Evolutionary conservation across 768 basidiomycete genomes (phyloP), one percentile per base, ranked within the genome.

Genomic region (Suillus spraguei): DNA sequence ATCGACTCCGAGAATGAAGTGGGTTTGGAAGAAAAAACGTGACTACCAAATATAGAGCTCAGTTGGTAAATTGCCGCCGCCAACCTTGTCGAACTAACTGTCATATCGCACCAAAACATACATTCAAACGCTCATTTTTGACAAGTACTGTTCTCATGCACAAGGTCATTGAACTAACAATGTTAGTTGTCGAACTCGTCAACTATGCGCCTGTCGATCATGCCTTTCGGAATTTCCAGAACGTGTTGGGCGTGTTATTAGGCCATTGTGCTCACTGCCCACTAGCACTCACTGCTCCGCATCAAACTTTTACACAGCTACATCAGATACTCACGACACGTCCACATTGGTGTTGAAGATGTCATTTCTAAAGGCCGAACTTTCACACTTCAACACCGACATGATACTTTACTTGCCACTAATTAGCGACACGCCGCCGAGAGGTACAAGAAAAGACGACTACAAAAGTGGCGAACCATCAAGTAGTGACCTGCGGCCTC

Each of bases 391-490:
- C 3, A 80, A 61, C 67, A 60, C 39, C 78, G 78, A 14, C 85
- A 83, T 62, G 82, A 85, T 49, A 76, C 76, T 0, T 74, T 90
- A 1, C 64, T 73, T 6, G 74, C 76, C 47, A 75, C 78, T 36
- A 81, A 82, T 60, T 77, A 80, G 59, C 79, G 2, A 28, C 28
- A 82, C 1, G 81, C 81, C 13, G 79, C 79, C 13, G 76, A 72
- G 24, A 81, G 80, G 22, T 85, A 85, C 71, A 80, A 82, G 64
- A 63, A n/a, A n/a, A n/a, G n/a, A 65, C 22, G 84, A 89, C 69
- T 86, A 81, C 80, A 81, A 70, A 82, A 79, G 63, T 89, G 85
- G 85, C 73, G 73, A 49, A 69, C 67, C 16, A 78, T 84, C 67
- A 80, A 80, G 59, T 64, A 71, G 35, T 85, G 80, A 81, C 66